These are phyloP conservation scores for Phaffia rhodozyma DNA, from an alignment of 1,284 basidiomycete species.

Conservation along the genomic window DNA sequence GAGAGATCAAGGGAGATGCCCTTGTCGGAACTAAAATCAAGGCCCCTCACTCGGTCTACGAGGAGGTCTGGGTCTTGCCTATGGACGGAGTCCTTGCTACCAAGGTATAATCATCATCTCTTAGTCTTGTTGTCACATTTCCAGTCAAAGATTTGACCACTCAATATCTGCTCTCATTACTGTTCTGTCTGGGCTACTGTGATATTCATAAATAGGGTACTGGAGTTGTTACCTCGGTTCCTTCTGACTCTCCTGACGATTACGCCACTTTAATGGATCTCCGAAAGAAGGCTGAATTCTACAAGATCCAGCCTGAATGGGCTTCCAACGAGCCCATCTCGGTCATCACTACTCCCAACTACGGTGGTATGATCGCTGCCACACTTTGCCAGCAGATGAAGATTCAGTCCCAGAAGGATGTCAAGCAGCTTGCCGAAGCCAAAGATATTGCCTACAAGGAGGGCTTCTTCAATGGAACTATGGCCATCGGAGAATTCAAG, in stretches of 20 bases:
- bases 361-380: conserved; percentile 86
- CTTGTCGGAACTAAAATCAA: conserved; percentile 83
- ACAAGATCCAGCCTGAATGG: conserved; percentile 90
- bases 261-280: conserved; percentile 83
- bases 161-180: not conserved
- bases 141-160: not conserved
- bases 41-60: conserved; percentile 70
- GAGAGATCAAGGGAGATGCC: conserved; percentile 62
- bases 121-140: not conserved
- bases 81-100: conserved; percentile 95
- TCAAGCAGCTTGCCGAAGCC: conserved; percentile 83
- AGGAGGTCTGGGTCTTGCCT: conserved; percentile 87
- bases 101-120: conserved; percentile 45
- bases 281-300: conserved; percentile 93
- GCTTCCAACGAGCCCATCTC: conserved; percentile 72
- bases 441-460: conserved; percentile 99
- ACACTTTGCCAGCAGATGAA: conserved; percentile 78
- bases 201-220: conserved; percentile 55
- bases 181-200: not conserved
- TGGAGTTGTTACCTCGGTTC: conserved; percentile 95
- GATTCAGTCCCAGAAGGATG: conserved; percentile 91
- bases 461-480: conserved; percentile 87
- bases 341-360: conserved; percentile 76
- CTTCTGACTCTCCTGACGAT: conserved; percentile 97
- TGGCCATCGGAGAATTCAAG: conserved; percentile 80